phyloP scores from a whole-genome alignment of 2,329 filamentous ascomycete genomes.

The Sporothrix globosa region DNA sequence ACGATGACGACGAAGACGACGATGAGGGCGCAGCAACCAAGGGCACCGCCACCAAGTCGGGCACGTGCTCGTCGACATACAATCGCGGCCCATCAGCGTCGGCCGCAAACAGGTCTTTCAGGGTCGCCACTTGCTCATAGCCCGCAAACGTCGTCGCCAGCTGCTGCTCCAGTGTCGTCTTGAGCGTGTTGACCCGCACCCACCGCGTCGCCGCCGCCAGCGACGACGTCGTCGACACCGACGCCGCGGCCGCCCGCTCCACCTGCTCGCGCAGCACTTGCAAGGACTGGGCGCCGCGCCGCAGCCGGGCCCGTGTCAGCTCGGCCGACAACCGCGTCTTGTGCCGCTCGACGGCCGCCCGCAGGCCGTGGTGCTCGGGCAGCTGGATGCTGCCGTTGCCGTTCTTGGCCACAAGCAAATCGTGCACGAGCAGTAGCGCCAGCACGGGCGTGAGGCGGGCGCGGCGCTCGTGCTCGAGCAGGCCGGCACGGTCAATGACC shows the following conservation, averaged over 20 bases:
- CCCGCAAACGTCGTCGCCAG: constrained; percentile 72
- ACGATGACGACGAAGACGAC: constrained; percentile 46
- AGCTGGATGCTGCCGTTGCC: constrained; percentile 78
- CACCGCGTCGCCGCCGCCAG: constrained; percentile 74
- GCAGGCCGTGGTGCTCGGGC: constrained; percentile 75
- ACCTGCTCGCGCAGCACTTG: constrained; percentile 66
- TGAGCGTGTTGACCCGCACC: constrained; percentile 84
- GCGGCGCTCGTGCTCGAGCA: constrained; percentile 69
- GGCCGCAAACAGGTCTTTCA: constrained; percentile 59
- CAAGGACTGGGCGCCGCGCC: constrained; percentile 68
- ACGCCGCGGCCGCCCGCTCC: constrained; percentile 65
- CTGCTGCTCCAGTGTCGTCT: constrained; percentile 70
- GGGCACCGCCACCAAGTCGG: constrained; percentile 79
- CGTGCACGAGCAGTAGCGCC: constrained; percentile 81
- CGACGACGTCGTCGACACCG: constrained; percentile 63
- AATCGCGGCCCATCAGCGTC: constrained; percentile 47
- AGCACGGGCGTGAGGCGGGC: constrained; percentile 76
- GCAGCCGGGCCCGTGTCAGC: constrained; percentile 76
- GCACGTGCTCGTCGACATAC: constrained; percentile 78
- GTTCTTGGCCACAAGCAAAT: constrained; percentile 65
- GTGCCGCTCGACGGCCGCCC: constrained; percentile 75
- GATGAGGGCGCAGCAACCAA: constrained; percentile 44
- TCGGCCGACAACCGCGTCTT: constrained; percentile 80
- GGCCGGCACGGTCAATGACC: constrained; percentile 78
- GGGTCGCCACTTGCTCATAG: constrained; percentile 59